phyloP scores from a whole-genome alignment of 2,329 filamentous ascomycete genomes.

The Leptographium wingfieldii region DNA sequence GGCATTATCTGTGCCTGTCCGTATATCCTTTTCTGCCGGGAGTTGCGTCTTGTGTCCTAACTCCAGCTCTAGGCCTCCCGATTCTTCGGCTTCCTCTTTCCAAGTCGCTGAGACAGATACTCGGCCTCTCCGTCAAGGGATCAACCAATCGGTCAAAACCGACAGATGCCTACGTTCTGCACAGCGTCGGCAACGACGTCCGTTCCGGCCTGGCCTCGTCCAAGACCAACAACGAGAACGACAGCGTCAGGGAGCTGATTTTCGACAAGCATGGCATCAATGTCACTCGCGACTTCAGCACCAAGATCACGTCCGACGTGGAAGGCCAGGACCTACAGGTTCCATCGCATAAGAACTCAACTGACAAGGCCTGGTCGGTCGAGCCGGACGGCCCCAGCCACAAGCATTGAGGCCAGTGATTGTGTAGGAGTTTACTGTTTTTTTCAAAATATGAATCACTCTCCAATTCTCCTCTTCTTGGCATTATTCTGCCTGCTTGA shows the following conservation, averaged over 20 bases:
- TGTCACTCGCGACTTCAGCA: too few relatives aligned
- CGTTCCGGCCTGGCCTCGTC: neutral
- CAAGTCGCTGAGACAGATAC: neutral
- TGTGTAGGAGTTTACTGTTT: too few relatives aligned
- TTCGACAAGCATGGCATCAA: neutral
- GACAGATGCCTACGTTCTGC: neutral
- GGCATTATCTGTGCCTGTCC: constrained; percentile 12
- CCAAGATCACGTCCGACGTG: too few relatives aligned
- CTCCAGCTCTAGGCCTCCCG: neutral
- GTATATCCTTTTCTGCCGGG: neutral
- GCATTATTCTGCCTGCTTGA: too few relatives aligned
- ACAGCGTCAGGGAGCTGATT: neutral
- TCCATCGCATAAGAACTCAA: too few relatives aligned
- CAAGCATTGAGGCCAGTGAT: too few relatives aligned
- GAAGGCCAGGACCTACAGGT: too few relatives aligned
- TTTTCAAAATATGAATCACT: too few relatives aligned
- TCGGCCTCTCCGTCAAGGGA: neutral
- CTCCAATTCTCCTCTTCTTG: too few relatives aligned
- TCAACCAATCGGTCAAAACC: neutral
- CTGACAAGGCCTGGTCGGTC: too few relatives aligned
- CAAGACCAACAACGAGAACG: neutral
- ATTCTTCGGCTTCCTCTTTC: neutral
- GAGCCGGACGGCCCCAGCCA: too few relatives aligned
- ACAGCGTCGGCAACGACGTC: neutral
- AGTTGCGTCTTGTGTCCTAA: neutral